A percentile compares a stretch with the other conserved stretches of the same genome.
Conservation (phyloP, 2,329 filamentous ascomycete species). For the Arthroderma sp. region DNA sequence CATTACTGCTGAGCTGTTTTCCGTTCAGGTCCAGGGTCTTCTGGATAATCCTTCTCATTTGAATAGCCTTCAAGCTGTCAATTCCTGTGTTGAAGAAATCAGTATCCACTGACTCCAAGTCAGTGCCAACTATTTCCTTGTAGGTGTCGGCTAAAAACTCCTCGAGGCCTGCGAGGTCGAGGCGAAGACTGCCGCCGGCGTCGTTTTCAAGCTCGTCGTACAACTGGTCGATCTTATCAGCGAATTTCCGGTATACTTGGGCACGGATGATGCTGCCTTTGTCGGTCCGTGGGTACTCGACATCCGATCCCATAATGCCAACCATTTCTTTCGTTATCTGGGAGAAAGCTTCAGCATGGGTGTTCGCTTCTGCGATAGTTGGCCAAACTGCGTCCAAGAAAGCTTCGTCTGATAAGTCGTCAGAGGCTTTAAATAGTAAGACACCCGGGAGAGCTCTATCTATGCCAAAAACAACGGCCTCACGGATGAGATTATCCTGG, state of each 20-base stretch:
- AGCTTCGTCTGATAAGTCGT: too few species aligned
- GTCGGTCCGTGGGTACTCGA: neutral
- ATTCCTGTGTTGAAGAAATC: constrained; percentile 1
- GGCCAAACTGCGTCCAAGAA: neutral
- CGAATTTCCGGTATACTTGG: neutral
- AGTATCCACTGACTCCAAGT: neutral
- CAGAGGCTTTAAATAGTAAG: too few species aligned
- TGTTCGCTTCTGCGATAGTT: constrained; percentile 1
- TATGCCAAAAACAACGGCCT: neutral
- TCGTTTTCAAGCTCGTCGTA: neutral
- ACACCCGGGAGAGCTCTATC: neutral
- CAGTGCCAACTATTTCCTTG: too few species aligned
- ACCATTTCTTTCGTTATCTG: neutral
- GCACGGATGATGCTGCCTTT: constrained; percentile 1
- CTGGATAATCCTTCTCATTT: too few species aligned
- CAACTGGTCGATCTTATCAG: neutral
- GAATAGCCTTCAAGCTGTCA: neutral
- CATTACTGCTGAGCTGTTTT: too few species aligned
- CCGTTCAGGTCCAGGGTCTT: too few species aligned
- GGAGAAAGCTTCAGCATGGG: neutral
- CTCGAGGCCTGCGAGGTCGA: too few species aligned
- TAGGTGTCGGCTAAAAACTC: neutral
- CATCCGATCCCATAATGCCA: neutral
- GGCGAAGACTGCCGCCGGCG: neutral
- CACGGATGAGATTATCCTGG: neutral